Percentiles rank a stretch among this genome's conserved stretches.
phyloP scores from a whole-genome alignment of 1,284 basidiomycete genomes.

The Boletellus deceptivus region DNA sequence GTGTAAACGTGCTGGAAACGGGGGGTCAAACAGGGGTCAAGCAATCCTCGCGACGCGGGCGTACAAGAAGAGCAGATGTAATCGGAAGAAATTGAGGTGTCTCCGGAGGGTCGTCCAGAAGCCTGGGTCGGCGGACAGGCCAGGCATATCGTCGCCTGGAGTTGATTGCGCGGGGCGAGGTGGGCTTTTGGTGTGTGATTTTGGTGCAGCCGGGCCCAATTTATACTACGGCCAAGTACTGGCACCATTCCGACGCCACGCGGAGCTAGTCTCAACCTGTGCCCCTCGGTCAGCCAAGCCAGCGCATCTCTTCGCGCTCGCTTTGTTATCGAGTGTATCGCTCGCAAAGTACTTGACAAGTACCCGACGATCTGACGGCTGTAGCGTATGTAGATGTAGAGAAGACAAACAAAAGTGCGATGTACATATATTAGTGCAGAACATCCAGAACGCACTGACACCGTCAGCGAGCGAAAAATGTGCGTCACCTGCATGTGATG shows the following conservation, averaged over 20 bases:
- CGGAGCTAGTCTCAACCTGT: background rate
- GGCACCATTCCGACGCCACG: background rate
- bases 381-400: conserved; percentile 27
- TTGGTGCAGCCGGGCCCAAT: background rate
- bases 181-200: background rate
- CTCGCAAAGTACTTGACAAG: conserved; percentile 4
- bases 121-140: conserved; percentile 2
- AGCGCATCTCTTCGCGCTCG: too few species aligned
- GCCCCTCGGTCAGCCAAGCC: background rate
- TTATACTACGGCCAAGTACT: background rate
- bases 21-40: conserved; percentile 22
- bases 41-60: conserved; percentile 18
- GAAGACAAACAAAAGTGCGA: conserved; percentile 30
- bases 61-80: conserved; percentile 57
- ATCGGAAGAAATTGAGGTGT: conserved; percentile 70
- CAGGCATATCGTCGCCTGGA: conserved; percentile 11
- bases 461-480: conserved; percentile 28
- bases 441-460: conserved; percentile 28
- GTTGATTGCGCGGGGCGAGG: background rate
- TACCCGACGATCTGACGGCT: conserved; percentile 23
- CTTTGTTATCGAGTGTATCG: conserved; percentile 21
- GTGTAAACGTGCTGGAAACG: conserved; percentile 66
- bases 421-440: conserved; percentile 33
- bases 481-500: conserved; percentile 14
- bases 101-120: conserved; percentile 36